phyloP scores from a whole-genome alignment of 352 stramenopile genomes.

The Globisporangium polare region DNA sequence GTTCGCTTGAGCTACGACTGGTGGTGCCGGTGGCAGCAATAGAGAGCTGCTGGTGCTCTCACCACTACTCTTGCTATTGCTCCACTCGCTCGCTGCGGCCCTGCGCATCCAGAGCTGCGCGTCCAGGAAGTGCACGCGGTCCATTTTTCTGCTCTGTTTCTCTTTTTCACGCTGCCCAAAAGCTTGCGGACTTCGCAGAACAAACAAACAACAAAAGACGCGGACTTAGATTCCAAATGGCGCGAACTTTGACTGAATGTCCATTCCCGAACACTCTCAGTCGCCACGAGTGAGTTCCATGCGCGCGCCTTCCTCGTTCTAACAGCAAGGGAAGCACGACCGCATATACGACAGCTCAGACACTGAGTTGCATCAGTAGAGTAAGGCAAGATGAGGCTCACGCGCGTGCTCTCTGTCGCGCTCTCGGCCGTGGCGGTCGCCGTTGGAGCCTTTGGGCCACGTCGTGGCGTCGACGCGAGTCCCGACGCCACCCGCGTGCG shows the following conservation, averaged over 20 bases:
- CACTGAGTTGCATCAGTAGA: no score
- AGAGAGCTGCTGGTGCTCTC: no score
- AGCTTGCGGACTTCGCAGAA: no score
- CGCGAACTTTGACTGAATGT: neutral
- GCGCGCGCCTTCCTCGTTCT: neutral
- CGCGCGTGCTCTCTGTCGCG: conserved; percentile 5
- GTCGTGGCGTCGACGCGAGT: neutral
- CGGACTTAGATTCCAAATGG: no score
- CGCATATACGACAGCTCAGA: no score
- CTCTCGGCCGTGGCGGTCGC: conserved; percentile 2
- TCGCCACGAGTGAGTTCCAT: neutral
- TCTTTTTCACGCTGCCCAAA: no score
- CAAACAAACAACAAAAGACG: no score
- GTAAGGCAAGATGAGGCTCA: no score
- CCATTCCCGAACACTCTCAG: neutral
- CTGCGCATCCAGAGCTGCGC: conserved; percentile 29
- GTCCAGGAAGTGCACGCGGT: conserved; percentile 24
- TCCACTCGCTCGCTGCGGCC: neutral
- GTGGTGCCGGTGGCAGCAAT: neutral
- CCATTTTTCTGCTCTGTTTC: conserved; percentile 12
- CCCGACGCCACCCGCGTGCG: conserved; percentile 10
- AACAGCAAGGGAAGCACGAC: neutral
- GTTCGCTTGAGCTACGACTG: neutral
- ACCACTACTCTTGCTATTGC: neutral
- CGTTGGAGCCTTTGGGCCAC: neutral